Base-by-base conservation (phyloP, 139 green algal species). In the Chlorella sp. region DNA sequence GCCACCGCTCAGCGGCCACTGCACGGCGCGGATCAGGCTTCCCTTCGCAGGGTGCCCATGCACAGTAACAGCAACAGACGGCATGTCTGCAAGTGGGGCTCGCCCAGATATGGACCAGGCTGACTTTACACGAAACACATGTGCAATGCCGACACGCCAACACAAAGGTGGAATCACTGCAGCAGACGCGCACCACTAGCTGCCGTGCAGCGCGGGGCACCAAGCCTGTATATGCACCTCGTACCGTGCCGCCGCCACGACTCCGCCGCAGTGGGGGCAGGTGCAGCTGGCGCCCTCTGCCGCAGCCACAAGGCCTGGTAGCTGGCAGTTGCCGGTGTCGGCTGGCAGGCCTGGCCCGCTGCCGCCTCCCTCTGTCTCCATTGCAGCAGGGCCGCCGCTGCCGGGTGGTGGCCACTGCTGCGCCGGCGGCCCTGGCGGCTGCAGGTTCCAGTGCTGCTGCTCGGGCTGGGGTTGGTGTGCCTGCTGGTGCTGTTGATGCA, bases 191-290 rank as follows among this genome's bases (percentile, higher is more conserved):
- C n/a, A n/a, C n/a, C n/a, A n/a, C 51, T 60, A 60, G 51, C 51
- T 60, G 43, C 72, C 72, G 38, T 85, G 44, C 43, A 84, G 34
- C 26, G 46, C 65, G 38, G 77, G 76, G 69, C 84, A 88, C 84
- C 84, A 88, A 13, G 38, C 3, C 62, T 80, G 41, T 41, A 80
- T 41, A 24, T 88, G 75, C 54, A 65, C 73, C 41, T 48, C 41
- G 30, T 54, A 73, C 38, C 85, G 73, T 11, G 51, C 54, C 43
- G 73, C 14, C 5, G 78, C 84, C 36, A 88, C 81, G 46, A 85
- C 46, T 17, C 76, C 75, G 9, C 78, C 78, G 67, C 85, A 88
- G 13, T 5, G 36, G 5, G 51, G 73, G 56, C 85, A 89, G 22
- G 78, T 40, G 28, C 69, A 85, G n/a, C 44, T 83, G 32, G 69